Evolutionary conservation across 108 stramenopile genomes (phyloP).

Genomic region (Cyclostephanos tholiformis): DNA sequence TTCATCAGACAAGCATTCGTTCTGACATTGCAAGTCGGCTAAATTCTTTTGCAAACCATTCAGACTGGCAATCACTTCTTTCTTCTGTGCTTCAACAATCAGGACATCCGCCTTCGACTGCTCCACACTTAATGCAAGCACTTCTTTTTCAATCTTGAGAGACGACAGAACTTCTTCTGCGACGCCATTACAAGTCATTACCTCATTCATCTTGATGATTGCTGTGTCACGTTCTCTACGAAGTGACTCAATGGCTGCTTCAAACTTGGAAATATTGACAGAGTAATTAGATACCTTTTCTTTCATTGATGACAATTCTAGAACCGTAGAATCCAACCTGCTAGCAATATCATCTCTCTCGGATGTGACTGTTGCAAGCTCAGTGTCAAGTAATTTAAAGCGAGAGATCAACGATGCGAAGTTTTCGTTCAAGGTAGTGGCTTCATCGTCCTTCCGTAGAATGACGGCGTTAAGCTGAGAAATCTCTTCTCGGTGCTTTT

Average conservation of each 20-base stretch:
- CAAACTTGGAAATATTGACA: constrained; percentile 16
- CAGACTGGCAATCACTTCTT: constrained; percentile 3
- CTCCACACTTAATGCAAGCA: constrained; percentile 7
- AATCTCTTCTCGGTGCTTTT: too few species aligned
- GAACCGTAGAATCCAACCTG: not conserved
- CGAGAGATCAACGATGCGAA: not conserved
- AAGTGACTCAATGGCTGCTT: constrained; percentile 22
- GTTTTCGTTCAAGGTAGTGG: too few species aligned
- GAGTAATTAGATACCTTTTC: constrained; percentile 1
- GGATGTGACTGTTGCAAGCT: not conserved
- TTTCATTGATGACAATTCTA: not conserved
- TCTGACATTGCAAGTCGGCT: not conserved
- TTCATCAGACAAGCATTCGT: not conserved
- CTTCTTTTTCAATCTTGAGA: constrained; percentile 13
- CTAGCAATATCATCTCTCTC: not conserved
- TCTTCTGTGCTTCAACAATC: not conserved
- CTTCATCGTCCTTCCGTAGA: too few species aligned
- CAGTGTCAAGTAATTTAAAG: not conserved
- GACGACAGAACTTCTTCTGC: constrained; percentile 7
- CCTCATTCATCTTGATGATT: constrained; percentile 9
- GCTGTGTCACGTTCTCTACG: constrained; percentile 22
- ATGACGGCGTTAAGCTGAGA: too few species aligned
- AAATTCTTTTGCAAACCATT: constrained; percentile 2
- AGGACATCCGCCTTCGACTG: constrained; percentile 8
- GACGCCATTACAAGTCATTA: constrained; percentile 17